A percentile compares a stretch with the other conserved stretches of the same genome.
phyloP scores from a whole-genome alignment of 176 grass and related monocot species.

The Oryza rufipogon region DNA sequence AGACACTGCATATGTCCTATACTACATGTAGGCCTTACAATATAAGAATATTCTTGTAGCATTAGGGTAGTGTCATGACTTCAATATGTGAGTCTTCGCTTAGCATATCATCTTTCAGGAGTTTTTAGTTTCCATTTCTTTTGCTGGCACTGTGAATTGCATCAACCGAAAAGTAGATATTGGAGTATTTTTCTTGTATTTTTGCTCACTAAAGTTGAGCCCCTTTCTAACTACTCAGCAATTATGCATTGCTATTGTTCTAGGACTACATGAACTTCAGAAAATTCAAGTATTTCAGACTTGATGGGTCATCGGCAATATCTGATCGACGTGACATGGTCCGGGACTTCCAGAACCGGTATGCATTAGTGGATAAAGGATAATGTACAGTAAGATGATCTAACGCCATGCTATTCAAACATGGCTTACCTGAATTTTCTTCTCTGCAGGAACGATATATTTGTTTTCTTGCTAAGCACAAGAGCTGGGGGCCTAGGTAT shows the following conservation, averaged over 20 bases:
- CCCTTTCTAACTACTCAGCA: background rate
- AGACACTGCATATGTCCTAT: background rate
- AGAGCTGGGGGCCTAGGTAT: slow-evolving; percentile 98
- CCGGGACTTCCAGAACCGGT: slow-evolving; percentile 92
- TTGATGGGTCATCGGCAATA: slow-evolving; percentile 95
- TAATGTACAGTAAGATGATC: slow-evolving; percentile 5
- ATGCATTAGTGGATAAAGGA: slow-evolving; percentile 14
- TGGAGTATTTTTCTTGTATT: slow-evolving; percentile 17
- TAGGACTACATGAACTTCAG: slow-evolving; percentile 99
- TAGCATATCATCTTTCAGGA: background rate
- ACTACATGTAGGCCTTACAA: background rate
- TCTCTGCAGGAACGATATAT: slow-evolving; percentile 91
- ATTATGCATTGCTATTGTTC: slow-evolving; percentile 40
- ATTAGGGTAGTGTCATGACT: background rate
- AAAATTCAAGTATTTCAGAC: slow-evolving; percentile 97
- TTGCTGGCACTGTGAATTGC: background rate
- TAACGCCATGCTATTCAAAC: slow-evolving; percentile 33
- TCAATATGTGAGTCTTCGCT: slow-evolving; percentile 12
- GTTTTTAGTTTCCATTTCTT: slow-evolving; percentile 22
- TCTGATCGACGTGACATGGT: slow-evolving; percentile 98
- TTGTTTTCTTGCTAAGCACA: slow-evolving; percentile 99
- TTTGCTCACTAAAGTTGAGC: background rate
- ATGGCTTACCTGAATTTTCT: slow-evolving; percentile 31
- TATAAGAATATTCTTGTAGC: background rate
- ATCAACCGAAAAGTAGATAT: slow-evolving; percentile 1